These are phyloP conservation scores for Chlamydomonas applanata DNA, from an alignment of 139 green algal species.

Conservation along the genomic window DNA sequence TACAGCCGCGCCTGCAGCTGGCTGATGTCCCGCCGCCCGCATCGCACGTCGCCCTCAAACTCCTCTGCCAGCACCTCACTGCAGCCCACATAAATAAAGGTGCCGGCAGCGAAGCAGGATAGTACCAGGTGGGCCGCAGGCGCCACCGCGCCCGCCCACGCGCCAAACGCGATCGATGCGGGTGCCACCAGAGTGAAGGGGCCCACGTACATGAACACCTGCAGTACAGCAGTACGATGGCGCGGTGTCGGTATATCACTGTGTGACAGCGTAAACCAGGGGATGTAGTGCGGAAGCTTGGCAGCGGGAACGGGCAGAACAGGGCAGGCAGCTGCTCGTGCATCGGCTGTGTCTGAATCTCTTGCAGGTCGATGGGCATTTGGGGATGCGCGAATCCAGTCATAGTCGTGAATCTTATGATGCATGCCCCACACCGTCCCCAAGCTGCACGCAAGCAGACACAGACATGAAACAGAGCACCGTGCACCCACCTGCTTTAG, in stretches of 20 bases:
- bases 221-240: conserved; percentile 1
- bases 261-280: not conserved
- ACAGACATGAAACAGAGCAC: not conserved
- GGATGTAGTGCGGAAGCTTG: not conserved
- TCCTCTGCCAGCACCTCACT: conserved; percentile 29
- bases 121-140: conserved; percentile 39
- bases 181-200: conserved; percentile 47
- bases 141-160: conserved; percentile 27
- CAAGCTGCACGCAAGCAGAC: not conserved
- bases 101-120: conserved; percentile 48
- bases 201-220: conserved; percentile 39
- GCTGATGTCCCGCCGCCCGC: too few species aligned
- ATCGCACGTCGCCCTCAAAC: too few species aligned
- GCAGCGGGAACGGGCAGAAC: not conserved
- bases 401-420: not conserved
- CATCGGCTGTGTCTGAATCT: not conserved
- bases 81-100: conserved; percentile 54
- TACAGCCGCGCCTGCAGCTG: too few species aligned
- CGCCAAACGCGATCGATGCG: conserved; percentile 27
- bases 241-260: not conserved
- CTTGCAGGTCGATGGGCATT: not conserved
- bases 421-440: not conserved
- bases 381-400: too few species aligned
- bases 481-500: conserved; percentile 21
- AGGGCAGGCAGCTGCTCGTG: too few species aligned